A percentile compares a stretch with the other conserved stretches of the same genome.
These are phyloP conservation scores for Nepenthes alata DNA, from an alignment of 179 eudicot species.

Conservation along the genomic window DNA sequence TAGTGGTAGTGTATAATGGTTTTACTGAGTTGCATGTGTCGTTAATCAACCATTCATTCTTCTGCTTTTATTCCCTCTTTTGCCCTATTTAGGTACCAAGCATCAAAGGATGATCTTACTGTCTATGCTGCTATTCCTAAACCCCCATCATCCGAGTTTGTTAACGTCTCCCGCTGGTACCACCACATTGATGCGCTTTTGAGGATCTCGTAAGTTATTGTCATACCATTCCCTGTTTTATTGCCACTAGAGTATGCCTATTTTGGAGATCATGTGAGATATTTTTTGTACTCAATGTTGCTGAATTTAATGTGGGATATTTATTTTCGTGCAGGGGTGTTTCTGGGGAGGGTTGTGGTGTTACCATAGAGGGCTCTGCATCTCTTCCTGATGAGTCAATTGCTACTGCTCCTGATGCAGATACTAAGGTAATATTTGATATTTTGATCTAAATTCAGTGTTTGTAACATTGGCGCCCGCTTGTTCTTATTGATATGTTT, in stretches of 20 bases:
- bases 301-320: not conserved
- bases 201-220: conserved; percentile 80
- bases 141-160: conserved; percentile 53
- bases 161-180: conserved; percentile 75
- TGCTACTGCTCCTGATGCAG: conserved; percentile 69
- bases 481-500: not conserved
- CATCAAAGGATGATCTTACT: conserved; percentile 83
- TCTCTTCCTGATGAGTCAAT: conserved; percentile 30
- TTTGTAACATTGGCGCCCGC: not conserved
- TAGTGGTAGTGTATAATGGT: not conserved
- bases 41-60: not conserved
- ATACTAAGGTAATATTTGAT: conserved; percentile 39
- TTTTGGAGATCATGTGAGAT: not conserved
- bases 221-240: not conserved
- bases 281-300: not conserved
- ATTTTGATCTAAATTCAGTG: not conserved
- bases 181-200: conserved; percentile 74
- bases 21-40: not conserved
- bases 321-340: conserved; percentile 45
- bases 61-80: not conserved
- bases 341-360: conserved; percentile 70
- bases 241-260: not conserved
- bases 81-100: conserved; percentile 48
- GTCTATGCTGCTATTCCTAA: conserved; percentile 53
- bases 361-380: conserved; percentile 62